Base-by-base conservation (phyloP, 805 yeast genomes). In the Saturnispora ahearnii region DNA sequence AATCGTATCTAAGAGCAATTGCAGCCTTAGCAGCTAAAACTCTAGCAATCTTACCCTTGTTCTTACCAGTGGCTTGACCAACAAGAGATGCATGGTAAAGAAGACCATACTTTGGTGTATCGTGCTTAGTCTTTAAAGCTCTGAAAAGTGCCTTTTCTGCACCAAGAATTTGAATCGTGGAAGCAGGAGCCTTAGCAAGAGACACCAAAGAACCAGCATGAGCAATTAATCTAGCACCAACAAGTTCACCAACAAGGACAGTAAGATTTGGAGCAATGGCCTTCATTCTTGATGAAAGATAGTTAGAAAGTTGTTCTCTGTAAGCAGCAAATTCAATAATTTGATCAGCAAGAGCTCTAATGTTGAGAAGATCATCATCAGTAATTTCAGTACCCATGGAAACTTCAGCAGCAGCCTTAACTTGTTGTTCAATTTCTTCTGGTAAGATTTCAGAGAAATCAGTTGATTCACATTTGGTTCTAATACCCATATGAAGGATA, bases 341-440 rank as follows among this genome's bases (percentile, higher is more conserved):
- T 73, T 93, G 98, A 54, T 87, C 93, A 59, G 99, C 99, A 61
- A 93, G 78, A 54, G 89, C 83, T 67, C 78, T 78, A 69, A 93
- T 91, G 76, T 91, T 91, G 53, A 78, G 77, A 62, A 93, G 77
- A 71, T 93, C 99, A 57, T 77, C 76, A 54, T 85, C 90, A 51
- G 98, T 91, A 69, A 93, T 91, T 72, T 93, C 99, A 54, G 98
- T 93, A 76, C 99, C 99, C 99, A 93, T 93, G 46, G 98, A 90
- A 58, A 93, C 89, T 76, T 93, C 98, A 59, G 99, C 98, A 59
- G 98, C 96, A 51, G 89, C 70, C 73, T 93, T 93, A 49, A 93
- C 90, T 69, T 82, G 87, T 66, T 84, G 85, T 70, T 95, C 97
- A 55, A 83, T 70, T 59, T 93, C 96, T 67, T 93, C 99, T 53